Base-by-base conservation (phyloP, 345 rosid genomes). In the Balakata baccata region DNA sequence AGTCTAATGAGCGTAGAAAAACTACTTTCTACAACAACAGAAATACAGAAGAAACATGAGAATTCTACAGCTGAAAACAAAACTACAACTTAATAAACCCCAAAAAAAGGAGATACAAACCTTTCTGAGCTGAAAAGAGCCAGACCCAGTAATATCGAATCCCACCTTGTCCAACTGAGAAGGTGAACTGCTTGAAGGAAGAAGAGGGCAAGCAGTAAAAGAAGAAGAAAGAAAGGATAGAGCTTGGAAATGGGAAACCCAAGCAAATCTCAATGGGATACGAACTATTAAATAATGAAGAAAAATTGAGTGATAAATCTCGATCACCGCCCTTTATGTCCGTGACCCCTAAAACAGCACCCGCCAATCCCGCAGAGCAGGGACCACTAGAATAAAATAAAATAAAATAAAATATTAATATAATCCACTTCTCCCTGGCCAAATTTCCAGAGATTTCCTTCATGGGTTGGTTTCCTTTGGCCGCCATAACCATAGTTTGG, bases 281-380 rank as follows among this genome's bases (percentile, higher is more conserved):
- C 34, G 34, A 29, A 29, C 34, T 29, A 29, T 29, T 29, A 60
- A 50, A 71, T 51, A 64, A 51, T 16, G 9, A 37, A 63, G 46
- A 29, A 29, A 29, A 29, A 29, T 29, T 29, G 12, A 57, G 37
- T 11, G 34, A 51, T 56, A 75, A 61, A 52, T 72, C 71, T 76
- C 69, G 80, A 80, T 73, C 77, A 41, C 80, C 83, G 83, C 80
- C 74, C 69, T 41, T 68, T 56, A 6, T 81, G 76, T 71, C 74
- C 72, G 72, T 46, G 71, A 56, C 66, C 77, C n/a, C 54, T 20
- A 38, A 70, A 51, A 54, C 65, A 66, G n/a, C 72, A 61, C 69
- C 52, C 22, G 17, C 67, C 71, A 43, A 74, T 69, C 68, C 64
- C 34, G 23, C 45, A 75, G 64, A 51, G 34, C 38, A 53, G 57